A percentile compares a stretch with the other conserved stretches of the same genome.
These are phyloP conservation scores for Colletotrichum kahawae DNA, from an alignment of 2,329 filamentous ascomycete species.

Conservation along the genomic window DNA sequence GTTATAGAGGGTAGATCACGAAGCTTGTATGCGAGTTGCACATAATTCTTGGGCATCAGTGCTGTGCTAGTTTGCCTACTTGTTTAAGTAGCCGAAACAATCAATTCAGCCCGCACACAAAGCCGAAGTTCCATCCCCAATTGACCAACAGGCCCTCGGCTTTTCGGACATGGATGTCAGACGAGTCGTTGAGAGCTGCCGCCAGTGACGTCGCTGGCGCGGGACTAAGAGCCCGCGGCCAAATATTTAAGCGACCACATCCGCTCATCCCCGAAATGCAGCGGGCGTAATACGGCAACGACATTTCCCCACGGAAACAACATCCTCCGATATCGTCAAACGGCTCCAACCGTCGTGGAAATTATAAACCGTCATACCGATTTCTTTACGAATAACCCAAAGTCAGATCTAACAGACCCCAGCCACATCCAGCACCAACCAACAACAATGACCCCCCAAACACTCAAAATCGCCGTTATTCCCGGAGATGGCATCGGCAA, in stretches of 20 bases:
- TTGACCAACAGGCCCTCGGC: neutral
- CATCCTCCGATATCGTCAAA: neutral
- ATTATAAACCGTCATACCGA: neutral
- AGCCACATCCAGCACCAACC: neutral
- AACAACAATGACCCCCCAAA: conserved; percentile 1
- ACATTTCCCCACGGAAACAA: neutral
- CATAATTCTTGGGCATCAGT: neutral
- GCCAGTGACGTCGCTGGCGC: neutral
- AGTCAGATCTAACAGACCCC: neutral
- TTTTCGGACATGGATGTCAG: neutral
- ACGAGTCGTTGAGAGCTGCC: neutral
- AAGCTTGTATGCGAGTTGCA: neutral
- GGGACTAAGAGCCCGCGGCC: conserved; percentile 5
- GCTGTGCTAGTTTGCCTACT: neutral
- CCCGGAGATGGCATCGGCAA: conserved; percentile 74
- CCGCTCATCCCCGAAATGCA: neutral
- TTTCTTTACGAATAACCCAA: neutral
- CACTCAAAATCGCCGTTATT: conserved; percentile 60
- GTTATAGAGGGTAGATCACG: neutral
- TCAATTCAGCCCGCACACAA: neutral
- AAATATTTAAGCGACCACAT: neutral
- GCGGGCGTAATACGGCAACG: neutral
- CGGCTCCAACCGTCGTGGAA: neutral
- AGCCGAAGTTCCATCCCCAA: neutral
- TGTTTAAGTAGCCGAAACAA: neutral